phyloP scores from a whole-genome alignment of 1,284 basidiomycete species.

The Wallemia hederae region DNA sequence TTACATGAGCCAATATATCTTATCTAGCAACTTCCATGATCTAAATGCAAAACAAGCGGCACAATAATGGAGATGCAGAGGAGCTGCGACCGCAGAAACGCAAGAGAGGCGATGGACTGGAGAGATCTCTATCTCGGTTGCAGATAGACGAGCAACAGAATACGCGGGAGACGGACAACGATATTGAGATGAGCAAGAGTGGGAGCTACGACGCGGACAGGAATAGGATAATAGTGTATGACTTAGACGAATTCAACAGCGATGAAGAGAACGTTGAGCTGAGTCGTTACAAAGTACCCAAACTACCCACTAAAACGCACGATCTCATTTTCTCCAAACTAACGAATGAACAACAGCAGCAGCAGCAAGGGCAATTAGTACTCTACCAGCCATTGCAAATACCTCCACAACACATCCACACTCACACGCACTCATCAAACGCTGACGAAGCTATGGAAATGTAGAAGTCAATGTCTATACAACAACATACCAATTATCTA shows the following conservation, averaged over 20 bases:
- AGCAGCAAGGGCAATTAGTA: background rate
- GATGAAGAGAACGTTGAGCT: background rate
- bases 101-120: background rate
- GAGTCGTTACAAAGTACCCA: background rate
- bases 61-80: background rate
- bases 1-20: too few relatives aligned
- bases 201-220: background rate
- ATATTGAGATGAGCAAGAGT: background rate
- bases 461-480: background rate
- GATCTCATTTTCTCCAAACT: too few relatives aligned
- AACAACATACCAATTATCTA: background rate
- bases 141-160: background rate
- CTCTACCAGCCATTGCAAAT: background rate
- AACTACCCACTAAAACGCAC: background rate
- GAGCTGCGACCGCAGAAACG: background rate
- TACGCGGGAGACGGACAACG: background rate
- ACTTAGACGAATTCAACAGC: background rate
- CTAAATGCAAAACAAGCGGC: background rate
- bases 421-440: too few relatives aligned
- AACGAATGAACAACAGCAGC: background rate
- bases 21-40: background rate
- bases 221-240: background rate
- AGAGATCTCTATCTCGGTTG: background rate
- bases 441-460: background rate
- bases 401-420: background rate